Evolutionary conservation across 768 basidiomycete genomes (phyloP).

Genomic region (Boletales sp.): DNA sequence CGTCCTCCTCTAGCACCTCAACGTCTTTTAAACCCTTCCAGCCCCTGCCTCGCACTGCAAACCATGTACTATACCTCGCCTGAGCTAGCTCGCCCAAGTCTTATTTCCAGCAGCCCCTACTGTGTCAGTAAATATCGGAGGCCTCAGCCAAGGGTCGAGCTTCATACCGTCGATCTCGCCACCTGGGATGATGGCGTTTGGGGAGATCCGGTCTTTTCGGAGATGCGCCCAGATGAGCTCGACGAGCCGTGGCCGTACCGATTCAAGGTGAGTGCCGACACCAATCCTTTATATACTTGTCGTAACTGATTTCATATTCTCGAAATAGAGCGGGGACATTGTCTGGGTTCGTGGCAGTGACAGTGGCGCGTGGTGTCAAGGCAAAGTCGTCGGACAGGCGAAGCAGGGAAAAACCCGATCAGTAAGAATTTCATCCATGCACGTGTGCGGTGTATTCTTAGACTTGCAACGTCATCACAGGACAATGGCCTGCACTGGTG

Average conservation of each 20-base stretch:
- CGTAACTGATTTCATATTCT: background rate
- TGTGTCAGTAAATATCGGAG: background rate
- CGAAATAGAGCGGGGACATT: conserved; percentile 38
- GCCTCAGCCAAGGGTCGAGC: conserved; percentile 1
- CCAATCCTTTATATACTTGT: no score
- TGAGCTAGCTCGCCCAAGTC: background rate
- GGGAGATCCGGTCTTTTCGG: conserved; percentile 12
- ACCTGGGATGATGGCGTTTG: conserved; percentile 26
- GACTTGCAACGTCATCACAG: conserved; percentile 26
- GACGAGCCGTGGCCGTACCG: conserved; percentile 52
- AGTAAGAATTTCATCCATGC: conserved; percentile 29
- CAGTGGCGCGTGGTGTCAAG: conserved; percentile 46
- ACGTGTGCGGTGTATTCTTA: background rate
- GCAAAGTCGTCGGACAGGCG: conserved; percentile 44
- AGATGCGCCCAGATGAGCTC: conserved; percentile 37
- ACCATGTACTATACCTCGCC: background rate
- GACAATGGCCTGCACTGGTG: conserved; percentile 52
- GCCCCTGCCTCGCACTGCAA: background rate
- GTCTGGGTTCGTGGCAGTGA: conserved; percentile 53
- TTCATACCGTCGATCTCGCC: conserved; percentile 22
- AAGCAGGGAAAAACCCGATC: conserved; percentile 44
- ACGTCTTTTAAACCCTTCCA: background rate
- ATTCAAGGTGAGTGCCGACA: conserved; percentile 36
- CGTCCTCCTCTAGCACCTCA: background rate
- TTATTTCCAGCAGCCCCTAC: background rate